phyloP scores from a whole-genome alignment of 1,284 basidiomycete species.

The Trametes versicolor region DNA sequence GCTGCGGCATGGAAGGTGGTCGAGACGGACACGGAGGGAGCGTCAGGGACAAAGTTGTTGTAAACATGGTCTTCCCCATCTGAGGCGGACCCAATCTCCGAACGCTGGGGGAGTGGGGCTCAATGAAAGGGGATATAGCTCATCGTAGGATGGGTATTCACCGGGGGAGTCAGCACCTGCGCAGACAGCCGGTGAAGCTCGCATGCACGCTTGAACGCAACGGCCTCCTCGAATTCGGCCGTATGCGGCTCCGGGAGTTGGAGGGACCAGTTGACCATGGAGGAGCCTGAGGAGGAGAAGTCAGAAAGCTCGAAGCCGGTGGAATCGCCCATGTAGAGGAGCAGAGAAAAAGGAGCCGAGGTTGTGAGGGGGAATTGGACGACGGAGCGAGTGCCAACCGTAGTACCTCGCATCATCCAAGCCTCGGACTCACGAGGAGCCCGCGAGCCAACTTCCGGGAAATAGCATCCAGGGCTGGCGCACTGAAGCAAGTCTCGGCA shows the following conservation, averaged over 20 bases:
- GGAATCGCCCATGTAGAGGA: no score
- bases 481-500: no score
- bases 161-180: not conserved
- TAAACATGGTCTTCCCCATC: not conserved
- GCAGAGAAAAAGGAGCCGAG: no score
- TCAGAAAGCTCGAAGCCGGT: no score
- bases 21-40: conserved; percentile 39
- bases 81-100: not conserved
- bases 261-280: no score
- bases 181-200: not conserved
- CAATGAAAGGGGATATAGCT: no score
- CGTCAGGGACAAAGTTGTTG: not conserved
- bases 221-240: not conserved
- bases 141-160: not conserved
- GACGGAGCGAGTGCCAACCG: no score
- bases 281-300: no score
- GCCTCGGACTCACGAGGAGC: not conserved
- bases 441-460: not conserved
- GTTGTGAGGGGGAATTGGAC: no score
- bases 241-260: no score
- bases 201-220: not conserved
- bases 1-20: conserved; percentile 41
- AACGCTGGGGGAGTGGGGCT: not conserved
- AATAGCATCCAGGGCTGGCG: not conserved
- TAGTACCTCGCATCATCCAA: not conserved